Conservation (phyloP, 2,329 filamentous ascomycete species). For the Microcera coccophila region DNA sequence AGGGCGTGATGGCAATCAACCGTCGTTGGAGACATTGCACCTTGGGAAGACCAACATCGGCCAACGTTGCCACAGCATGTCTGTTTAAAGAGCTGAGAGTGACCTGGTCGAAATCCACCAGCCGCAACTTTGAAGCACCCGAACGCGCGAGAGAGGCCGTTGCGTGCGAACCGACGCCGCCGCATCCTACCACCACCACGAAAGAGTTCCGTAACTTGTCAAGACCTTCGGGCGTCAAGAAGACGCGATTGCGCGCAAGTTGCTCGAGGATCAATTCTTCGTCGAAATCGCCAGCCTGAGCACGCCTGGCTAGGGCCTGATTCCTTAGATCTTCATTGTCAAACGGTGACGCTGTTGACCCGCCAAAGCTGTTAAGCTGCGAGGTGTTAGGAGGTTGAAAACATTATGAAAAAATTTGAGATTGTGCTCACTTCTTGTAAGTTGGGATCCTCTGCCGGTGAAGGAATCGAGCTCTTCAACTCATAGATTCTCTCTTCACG, state of each 20-base stretch:
- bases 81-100: slow-evolving; percentile 90
- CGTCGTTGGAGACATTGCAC: slow-evolving; percentile 78
- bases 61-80: slow-evolving; percentile 91
- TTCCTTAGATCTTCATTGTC: slow-evolving; percentile 62
- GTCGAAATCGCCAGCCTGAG: slow-evolving; percentile 61
- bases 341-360: slow-evolving; percentile 41
- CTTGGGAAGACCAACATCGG: slow-evolving; percentile 90
- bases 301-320: slow-evolving; percentile 54
- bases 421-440: slow-evolving; percentile 17
- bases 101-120: slow-evolving; percentile 97
- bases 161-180: slow-evolving; percentile 92
- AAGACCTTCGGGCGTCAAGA: slow-evolving; percentile 79
- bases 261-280: slow-evolving; percentile 90
- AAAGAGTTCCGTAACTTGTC: slow-evolving; percentile 75
- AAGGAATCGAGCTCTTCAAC: slow-evolving; percentile 59
- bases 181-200: slow-evolving; percentile 86
- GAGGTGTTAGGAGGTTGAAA: slow-evolving; percentile 10
- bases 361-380: slow-evolving; percentile 60
- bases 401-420: slow-evolving; percentile 15
- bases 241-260: slow-evolving; percentile 86
- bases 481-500: slow-evolving; percentile 51
- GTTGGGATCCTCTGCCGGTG: slow-evolving; percentile 32
- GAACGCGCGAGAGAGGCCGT: slow-evolving; percentile 81
- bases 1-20: slow-evolving; percentile 82
- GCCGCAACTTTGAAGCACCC: slow-evolving; percentile 78